A percentile compares a stretch with the other conserved stretches of the same genome.
Conservation (phyloP, 257 asterid genomes). For the Scutellaria galericulata region DNA sequence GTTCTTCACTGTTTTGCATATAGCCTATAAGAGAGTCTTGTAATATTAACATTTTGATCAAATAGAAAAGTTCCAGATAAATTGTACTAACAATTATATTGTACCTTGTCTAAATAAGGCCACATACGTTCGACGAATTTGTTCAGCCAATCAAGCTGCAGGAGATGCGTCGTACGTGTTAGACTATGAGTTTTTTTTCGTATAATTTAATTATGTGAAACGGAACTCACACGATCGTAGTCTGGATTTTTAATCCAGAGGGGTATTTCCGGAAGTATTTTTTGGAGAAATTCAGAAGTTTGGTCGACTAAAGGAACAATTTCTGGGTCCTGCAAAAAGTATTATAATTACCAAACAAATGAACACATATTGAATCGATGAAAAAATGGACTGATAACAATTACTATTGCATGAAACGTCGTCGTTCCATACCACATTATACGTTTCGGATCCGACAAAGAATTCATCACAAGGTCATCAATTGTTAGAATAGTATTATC, state of each 20-base stretch:
- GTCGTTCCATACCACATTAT: too few relatives aligned
- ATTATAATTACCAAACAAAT: background rate
- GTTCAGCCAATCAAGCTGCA: slow-evolving; percentile 97
- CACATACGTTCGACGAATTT: slow-evolving; percentile 82
- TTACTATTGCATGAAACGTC: background rate
- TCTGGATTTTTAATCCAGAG: slow-evolving; percentile 96
- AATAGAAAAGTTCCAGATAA: background rate
- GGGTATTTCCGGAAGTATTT: slow-evolving; percentile 78
- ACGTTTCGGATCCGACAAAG: too few relatives aligned
- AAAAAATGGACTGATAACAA: too few relatives aligned
- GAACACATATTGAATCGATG: background rate
- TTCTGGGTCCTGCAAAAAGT: slow-evolving; percentile 61
- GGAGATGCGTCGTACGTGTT: background rate
- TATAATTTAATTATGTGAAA: background rate
- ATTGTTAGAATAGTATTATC: too few relatives aligned
- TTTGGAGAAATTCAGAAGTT: slow-evolving; percentile 52
- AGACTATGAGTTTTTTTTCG: background rate
- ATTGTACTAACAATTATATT: background rate
- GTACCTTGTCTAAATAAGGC: slow-evolving; percentile 94
- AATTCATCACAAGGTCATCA: too few relatives aligned
- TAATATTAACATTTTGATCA: slow-evolving; percentile 31
- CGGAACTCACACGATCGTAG: slow-evolving; percentile 69
- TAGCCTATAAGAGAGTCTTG: slow-evolving; percentile 56
- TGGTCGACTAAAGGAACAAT: slow-evolving; percentile 65
- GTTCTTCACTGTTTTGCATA: slow-evolving; percentile 69